Percentiles rank a stretch among this genome's conserved stretches.
phyloP scores from a whole-genome alignment of 192 early-diverging fungal genomes.

The Backusella australiensis region DNA sequence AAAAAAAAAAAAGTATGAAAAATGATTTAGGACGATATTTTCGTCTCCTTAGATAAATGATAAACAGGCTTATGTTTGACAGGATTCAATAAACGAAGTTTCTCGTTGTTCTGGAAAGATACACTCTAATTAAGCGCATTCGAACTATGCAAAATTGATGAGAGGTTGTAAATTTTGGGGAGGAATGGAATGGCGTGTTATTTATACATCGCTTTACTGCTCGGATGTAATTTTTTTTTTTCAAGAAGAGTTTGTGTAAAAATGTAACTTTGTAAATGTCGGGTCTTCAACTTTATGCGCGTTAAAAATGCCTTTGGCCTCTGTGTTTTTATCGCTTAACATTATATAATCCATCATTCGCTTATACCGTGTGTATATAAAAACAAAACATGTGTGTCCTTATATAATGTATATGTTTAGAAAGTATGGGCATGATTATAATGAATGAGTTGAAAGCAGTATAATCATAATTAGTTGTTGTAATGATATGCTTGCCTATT shows the following conservation, averaged over 20 bases:
- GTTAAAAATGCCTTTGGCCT: conserved; percentile 1
- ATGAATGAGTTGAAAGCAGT: not conserved
- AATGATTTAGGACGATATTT: not conserved
- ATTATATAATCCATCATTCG: not conserved
- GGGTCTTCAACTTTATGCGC: not conserved
- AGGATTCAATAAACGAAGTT: not conserved
- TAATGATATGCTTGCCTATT: not conserved
- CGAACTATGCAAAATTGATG: not conserved
- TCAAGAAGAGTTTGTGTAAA: not conserved
- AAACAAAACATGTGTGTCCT: not conserved
- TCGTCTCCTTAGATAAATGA: not conserved
- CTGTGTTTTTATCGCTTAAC: not conserved
- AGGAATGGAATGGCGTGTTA: not conserved
- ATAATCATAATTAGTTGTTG: not conserved
- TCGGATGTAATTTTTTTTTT: not conserved
- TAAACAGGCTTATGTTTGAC: conserved; percentile 2
- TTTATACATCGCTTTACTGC: not conserved
- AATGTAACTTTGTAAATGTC: not conserved
- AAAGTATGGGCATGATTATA: not conserved
- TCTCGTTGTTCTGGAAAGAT: not conserved
- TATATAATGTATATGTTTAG: not conserved
- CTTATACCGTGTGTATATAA: not conserved
- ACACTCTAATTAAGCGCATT: not conserved
- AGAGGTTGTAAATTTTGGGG: not conserved
- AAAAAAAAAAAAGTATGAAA: not conserved